Conservation (phyloP, 23 red algal species). For the Chondrus crispus region DNA sequence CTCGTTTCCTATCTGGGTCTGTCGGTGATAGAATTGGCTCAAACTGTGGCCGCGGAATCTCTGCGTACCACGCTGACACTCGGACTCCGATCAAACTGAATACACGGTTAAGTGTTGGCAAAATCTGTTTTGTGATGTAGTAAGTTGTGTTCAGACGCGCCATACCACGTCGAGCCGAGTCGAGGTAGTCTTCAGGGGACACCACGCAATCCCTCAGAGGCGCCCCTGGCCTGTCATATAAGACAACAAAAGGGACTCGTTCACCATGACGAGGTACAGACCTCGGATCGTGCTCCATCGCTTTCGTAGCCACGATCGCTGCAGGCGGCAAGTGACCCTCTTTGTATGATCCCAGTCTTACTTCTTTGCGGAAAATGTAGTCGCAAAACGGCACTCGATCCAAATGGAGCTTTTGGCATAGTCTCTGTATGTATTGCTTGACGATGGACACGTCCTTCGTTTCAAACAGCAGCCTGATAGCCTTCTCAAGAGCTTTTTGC, state of each 20-base stretch:
- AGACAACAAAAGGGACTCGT: slow-evolving; percentile 88
- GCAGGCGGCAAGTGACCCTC: slow-evolving; percentile 82
- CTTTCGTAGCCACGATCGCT: slow-evolving; percentile 75
- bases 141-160: slow-evolving; percentile 87
- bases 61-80: slow-evolving; percentile 72
- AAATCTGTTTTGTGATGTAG: slow-evolving; percentile 90
- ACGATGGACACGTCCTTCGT: slow-evolving; percentile 73
- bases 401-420: slow-evolving; percentile 56
- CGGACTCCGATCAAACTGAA: slow-evolving; percentile 75
- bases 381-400: slow-evolving; percentile 56
- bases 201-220: slow-evolving; percentile 84
- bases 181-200: slow-evolving; percentile 52
- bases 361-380: slow-evolving; percentile 92
- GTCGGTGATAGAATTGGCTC: background rate
- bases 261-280: slow-evolving; percentile 83
- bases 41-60: slow-evolving; percentile 62
- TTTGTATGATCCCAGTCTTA: slow-evolving; percentile 76
- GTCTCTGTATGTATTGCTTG: slow-evolving; percentile 54
- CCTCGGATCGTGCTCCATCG: slow-evolving; percentile 60
- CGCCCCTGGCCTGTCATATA: slow-evolving; percentile 78
- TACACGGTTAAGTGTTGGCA: slow-evolving; percentile 79
- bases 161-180: background rate
- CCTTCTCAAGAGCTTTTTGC: slow-evolving; percentile 77
- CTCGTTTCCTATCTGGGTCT: background rate
- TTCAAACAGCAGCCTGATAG: slow-evolving; percentile 84